Conservation (phyloP, 768 basidiomycete genomes). For the Rhodocollybia butyracea region DNA sequence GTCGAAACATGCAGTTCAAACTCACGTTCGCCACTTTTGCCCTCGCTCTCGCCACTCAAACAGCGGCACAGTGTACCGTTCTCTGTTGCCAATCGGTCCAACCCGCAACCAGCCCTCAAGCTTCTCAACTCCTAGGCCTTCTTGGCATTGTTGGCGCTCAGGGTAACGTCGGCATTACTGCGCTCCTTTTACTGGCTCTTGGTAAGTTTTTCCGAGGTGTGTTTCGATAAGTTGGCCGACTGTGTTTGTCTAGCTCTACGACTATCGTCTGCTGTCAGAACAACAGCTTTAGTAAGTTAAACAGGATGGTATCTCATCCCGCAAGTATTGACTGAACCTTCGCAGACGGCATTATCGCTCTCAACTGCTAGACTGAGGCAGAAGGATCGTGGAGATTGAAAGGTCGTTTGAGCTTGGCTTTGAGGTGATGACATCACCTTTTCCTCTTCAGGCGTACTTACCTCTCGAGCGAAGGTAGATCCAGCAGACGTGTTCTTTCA, state of each 20-base stretch:
- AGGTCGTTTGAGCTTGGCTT: no score
- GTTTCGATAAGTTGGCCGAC: not conserved
- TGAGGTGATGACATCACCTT: no score
- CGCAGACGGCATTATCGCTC: no score
- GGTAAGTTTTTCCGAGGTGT: not conserved
- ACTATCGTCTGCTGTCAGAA: conserved; percentile 3
- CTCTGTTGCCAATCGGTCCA: not conserved
- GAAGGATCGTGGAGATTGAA: no score
- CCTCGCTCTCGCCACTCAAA: no score
- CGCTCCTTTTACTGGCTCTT: not conserved
- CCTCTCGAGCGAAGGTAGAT: no score
- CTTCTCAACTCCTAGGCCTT: conserved; percentile 9
- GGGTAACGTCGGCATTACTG: conserved; percentile 18
- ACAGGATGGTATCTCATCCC: no score
- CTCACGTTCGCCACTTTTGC: conserved; percentile 1
- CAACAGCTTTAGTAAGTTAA: conserved; percentile 3
- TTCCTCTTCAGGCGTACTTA: no score
- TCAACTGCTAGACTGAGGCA: no score
- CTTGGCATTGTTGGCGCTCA: conserved; percentile 50
- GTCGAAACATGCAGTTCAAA: conserved; percentile 7
- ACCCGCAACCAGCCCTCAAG: conserved; percentile 5
- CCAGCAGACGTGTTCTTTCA: no score
- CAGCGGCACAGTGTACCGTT: no score
- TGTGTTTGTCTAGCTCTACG: not conserved
- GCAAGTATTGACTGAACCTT: no score